Percentiles rank a stretch among this genome's conserved stretches.
These are phyloP conservation scores for Neurospora tetraspora DNA, from an alignment of 495 filamentous ascomycete genomes.

Conservation along the genomic window DNA sequence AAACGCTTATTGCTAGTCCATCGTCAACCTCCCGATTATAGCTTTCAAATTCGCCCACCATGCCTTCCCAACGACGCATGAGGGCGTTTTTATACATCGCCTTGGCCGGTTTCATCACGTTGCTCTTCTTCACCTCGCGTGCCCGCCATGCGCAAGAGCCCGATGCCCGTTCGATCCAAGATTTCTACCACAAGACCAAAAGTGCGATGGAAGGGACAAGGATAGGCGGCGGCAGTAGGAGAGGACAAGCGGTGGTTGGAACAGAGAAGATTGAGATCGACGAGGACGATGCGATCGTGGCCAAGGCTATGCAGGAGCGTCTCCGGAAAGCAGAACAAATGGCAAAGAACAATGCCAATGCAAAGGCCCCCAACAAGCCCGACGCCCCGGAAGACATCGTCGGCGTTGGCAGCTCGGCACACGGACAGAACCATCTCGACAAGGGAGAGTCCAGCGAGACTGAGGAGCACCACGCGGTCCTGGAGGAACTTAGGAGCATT, in stretches of 20 bases:
- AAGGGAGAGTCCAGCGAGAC: slow-evolving; percentile 37
- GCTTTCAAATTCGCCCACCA: slow-evolving; percentile 23
- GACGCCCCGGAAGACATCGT: slow-evolving; percentile 36
- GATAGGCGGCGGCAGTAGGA: slow-evolving; percentile 1
- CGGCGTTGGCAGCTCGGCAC: slow-evolving; percentile 48
- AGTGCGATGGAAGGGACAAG: slow-evolving; percentile 33
- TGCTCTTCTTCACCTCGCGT: slow-evolving; percentile 51
- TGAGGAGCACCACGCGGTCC: slow-evolving; percentile 46
- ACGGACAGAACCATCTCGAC: slow-evolving; percentile 44
- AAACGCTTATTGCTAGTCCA: neutral
- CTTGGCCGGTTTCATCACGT: slow-evolving; percentile 45
- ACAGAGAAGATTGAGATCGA: slow-evolving; percentile 35
- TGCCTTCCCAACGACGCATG: slow-evolving; percentile 64
- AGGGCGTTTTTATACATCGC: slow-evolving; percentile 48
- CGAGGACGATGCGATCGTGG: slow-evolving; percentile 32
- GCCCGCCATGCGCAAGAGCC: slow-evolving; percentile 23
- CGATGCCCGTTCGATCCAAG: slow-evolving; percentile 30
- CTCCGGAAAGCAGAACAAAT: slow-evolving; percentile 41
- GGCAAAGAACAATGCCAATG: slow-evolving; percentile 45
- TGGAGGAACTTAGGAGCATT: slow-evolving; percentile 60
- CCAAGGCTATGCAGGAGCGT: slow-evolving; percentile 33
- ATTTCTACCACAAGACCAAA: slow-evolving; percentile 48
- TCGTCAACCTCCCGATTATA: neutral
- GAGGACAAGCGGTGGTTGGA: slow-evolving; percentile 22
- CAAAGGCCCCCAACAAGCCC: slow-evolving; percentile 43